Evolutionary conservation across 1,284 basidiomycete species (phyloP).

Genomic region (Ganoderma sinense): DNA sequence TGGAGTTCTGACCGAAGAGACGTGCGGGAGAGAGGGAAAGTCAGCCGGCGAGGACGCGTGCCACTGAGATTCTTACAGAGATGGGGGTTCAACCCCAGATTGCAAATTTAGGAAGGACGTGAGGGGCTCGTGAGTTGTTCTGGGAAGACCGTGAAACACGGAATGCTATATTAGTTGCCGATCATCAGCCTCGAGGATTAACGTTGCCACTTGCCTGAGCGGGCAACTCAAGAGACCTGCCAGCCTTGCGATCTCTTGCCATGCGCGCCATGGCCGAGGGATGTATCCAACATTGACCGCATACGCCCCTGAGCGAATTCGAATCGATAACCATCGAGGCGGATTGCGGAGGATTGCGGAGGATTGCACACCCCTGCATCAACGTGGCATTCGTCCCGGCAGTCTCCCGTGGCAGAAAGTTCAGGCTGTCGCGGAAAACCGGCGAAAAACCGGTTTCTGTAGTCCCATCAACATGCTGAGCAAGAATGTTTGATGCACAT

Average conservation of each 20-base stretch:
- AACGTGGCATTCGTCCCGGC: not conserved
- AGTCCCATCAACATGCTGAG: not conserved
- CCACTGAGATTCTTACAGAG: constrained; percentile 11
- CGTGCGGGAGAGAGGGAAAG: not conserved
- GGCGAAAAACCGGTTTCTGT: not conserved
- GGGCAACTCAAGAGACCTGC: not conserved
- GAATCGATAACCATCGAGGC: not conserved
- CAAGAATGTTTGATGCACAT: not conserved
- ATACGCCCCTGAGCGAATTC: not conserved
- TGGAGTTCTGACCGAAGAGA: not conserved
- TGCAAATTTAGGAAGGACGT: not conserved
- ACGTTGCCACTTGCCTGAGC: not conserved
- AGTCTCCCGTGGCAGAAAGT: not conserved
- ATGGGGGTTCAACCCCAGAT: constrained; percentile 18
- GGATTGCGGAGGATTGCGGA: not conserved
- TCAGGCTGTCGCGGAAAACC: not conserved
- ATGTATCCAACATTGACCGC: not conserved
- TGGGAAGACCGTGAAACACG: not conserved
- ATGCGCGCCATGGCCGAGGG: not conserved
- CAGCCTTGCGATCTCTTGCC: no score
- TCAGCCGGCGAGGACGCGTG: not conserved
- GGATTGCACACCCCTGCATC: not conserved
- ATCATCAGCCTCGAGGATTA: not conserved
- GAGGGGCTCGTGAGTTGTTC: not conserved
- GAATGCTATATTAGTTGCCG: not conserved